Evolutionary conservation across 2,329 filamentous ascomycete species (phyloP).

Genomic region (Cytospora piceae): DNA sequence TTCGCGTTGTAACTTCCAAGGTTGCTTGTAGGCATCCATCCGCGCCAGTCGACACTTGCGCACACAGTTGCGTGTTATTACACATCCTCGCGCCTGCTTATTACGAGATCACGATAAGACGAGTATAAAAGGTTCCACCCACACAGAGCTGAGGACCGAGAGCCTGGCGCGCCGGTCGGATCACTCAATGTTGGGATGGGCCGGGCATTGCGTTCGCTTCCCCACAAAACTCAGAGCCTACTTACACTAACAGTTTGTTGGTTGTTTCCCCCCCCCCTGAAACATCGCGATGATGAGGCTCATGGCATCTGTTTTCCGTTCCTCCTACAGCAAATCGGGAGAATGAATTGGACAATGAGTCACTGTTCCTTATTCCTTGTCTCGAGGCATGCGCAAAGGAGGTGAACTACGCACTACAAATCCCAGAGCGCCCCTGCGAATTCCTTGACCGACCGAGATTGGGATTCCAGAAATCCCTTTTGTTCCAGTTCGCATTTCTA

Average conservation of each 20-base stretch:
- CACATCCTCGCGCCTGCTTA: too few relatives aligned
- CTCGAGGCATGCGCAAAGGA: not conserved
- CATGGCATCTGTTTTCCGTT: not conserved
- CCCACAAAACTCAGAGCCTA: not conserved
- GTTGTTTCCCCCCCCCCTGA: not conserved
- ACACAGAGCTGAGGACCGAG: too few relatives aligned
- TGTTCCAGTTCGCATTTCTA: not conserved
- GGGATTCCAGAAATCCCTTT: not conserved
- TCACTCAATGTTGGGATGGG: not conserved
- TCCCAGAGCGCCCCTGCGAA: not conserved
- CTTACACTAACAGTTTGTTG: not conserved
- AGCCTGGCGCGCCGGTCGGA: not conserved
- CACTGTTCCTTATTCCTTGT: not conserved
- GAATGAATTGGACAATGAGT: slow-evolving; percentile 1
- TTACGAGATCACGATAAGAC: not conserved
- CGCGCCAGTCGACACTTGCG: not conserved
- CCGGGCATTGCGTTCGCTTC: not conserved
- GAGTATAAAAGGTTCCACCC: too few relatives aligned
- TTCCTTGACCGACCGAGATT: not conserved
- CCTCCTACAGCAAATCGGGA: slow-evolving; percentile 9
- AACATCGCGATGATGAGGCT: not conserved
- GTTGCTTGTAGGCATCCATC: too few relatives aligned
- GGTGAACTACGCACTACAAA: not conserved
- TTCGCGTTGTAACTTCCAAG: too few relatives aligned
- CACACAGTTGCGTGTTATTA: not conserved